Evolutionary conservation across 441 rosid genomes (phyloP).

Genomic region (Erysimum cheiri): DNA sequence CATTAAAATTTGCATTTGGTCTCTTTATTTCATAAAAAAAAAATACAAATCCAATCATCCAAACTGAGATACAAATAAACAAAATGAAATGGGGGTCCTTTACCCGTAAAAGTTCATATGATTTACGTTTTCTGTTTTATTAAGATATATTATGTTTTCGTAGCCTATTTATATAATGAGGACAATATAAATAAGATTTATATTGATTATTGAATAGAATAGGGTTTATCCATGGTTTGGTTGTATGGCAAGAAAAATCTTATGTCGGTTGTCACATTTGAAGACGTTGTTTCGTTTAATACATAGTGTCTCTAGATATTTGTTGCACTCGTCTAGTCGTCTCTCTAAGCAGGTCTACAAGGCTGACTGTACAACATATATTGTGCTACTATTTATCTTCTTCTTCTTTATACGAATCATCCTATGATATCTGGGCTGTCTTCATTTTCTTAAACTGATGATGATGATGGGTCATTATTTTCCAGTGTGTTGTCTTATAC

Average conservation of each 20-base stretch:
- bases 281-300: neutral
- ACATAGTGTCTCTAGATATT: neutral
- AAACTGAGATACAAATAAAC: neutral
- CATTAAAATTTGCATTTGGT: neutral
- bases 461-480: too few relatives aligned
- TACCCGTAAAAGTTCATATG: neutral
- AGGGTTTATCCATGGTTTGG: neutral
- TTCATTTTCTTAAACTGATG: slow-evolving; percentile 12
- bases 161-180: neutral
- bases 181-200: neutral
- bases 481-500: slow-evolving; percentile 6
- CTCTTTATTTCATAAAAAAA: neutral
- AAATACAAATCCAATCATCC: neutral
- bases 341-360: too few relatives aligned
- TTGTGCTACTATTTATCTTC: neutral
- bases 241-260: neutral
- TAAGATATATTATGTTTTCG: neutral
- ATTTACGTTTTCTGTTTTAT: neutral
- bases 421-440: slow-evolving; percentile 1
- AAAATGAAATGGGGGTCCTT: neutral
- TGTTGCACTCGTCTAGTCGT: neutral
- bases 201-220: too few relatives aligned
- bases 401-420: neutral
- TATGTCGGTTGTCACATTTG: slow-evolving; percentile 4
- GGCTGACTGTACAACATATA: too few relatives aligned